Evolutionary conservation across 2,329 filamentous ascomycete genomes (phyloP).

Genomic region (Phoma sp.): DNA sequence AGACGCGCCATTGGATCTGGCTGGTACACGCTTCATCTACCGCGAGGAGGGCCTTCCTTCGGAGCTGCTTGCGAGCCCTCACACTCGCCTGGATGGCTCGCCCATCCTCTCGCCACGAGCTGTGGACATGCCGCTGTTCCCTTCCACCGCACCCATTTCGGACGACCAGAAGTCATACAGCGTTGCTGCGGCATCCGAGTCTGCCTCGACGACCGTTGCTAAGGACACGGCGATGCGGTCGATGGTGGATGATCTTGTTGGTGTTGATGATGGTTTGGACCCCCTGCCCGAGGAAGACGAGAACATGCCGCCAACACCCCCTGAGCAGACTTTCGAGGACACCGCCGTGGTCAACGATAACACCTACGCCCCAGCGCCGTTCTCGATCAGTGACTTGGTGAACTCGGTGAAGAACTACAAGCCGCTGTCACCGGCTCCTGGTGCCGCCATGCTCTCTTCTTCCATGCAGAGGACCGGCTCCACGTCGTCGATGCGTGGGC

Average conservation of each 20-base stretch:
- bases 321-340: constrained; percentile 55
- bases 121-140: constrained; percentile 49
- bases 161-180: constrained; percentile 48
- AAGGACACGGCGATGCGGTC: constrained; percentile 61
- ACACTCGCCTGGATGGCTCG: constrained; percentile 48
- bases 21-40: constrained; percentile 61
- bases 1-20: constrained; percentile 58
- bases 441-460: constrained; percentile 32
- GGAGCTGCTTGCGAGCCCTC: constrained; percentile 57
- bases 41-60: constrained; percentile 61
- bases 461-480: constrained; percentile 46
- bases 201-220: constrained; percentile 54
- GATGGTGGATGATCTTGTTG: constrained; percentile 66
- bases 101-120: constrained; percentile 47
- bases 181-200: constrained; percentile 53
- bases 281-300: constrained; percentile 53
- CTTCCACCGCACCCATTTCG: constrained; percentile 32
- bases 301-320: constrained; percentile 56
- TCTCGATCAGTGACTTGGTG: constrained; percentile 48
- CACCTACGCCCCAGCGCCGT: constrained; percentile 35
- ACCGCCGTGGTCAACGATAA: constrained; percentile 44
- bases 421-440: constrained; percentile 37
- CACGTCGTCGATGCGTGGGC: constrained; percentile 46
- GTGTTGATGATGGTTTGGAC: constrained; percentile 51
- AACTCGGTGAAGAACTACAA: constrained; percentile 49